Evolutionary conservation across 179 eudicot genomes (phyloP).

Genomic region (Spinacia oleracea): DNA sequence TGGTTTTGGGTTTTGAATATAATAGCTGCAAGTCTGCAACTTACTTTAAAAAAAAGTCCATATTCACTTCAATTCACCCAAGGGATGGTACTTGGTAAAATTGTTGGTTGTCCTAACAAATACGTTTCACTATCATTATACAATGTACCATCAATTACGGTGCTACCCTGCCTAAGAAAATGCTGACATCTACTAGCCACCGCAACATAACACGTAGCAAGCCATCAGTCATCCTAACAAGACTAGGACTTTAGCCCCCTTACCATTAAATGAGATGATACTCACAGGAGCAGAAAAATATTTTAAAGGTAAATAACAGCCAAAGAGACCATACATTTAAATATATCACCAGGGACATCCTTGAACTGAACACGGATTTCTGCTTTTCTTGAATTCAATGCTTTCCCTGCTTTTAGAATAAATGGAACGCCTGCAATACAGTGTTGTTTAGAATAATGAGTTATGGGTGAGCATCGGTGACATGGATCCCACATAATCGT

Average conservation of each 20-base stretch:
- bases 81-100: too few relatives aligned
- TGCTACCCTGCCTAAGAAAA: background rate
- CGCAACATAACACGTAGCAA: background rate
- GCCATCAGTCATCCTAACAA: background rate
- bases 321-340: constrained; percentile 59
- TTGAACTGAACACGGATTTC: constrained; percentile 96
- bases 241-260: background rate
- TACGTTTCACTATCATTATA: background rate
- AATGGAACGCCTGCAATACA: constrained; percentile 83
- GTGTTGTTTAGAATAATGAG: background rate
- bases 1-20: too few relatives aligned
- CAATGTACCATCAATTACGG: background rate
- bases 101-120: background rate
- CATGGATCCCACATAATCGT: background rate
- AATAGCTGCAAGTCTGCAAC: too few relatives aligned
- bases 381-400: constrained; percentile 84
- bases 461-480: constrained; percentile 1
- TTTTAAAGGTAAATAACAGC: background rate
- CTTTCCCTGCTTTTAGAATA: constrained; percentile 94
- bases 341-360: constrained; percentile 98
- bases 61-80: too few relatives aligned
- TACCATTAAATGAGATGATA: background rate
- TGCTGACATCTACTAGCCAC: background rate
- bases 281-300: background rate
- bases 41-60: too few relatives aligned